Percentiles rank a stretch among this genome's conserved stretches.
Conservation (phyloP, 2,329 filamentous ascomycete genomes). For the Hymenotorrendiella dingleyae region DNA sequence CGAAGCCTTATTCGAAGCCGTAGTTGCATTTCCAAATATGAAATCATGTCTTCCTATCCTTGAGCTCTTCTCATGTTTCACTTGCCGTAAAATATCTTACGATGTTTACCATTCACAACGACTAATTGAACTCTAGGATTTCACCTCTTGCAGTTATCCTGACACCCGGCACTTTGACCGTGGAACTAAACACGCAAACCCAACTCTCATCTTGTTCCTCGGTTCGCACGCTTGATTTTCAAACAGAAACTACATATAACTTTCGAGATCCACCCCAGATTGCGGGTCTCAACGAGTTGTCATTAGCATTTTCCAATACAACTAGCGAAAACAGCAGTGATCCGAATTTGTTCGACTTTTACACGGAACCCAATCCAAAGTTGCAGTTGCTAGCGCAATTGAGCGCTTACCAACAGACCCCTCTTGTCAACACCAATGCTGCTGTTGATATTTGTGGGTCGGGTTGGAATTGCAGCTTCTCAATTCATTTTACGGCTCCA, state of each 20-base stretch:
- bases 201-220: not conserved
- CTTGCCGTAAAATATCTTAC: not conserved
- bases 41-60: too few relatives aligned
- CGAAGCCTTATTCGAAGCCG: too few relatives aligned
- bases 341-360: constrained; percentile 3
- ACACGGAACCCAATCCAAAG: not conserved
- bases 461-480: constrained; percentile 6
- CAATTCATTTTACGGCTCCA: constrained; percentile 1
- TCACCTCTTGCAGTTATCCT: constrained; percentile 3
- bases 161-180: constrained; percentile 4
- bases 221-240: constrained; percentile 2
- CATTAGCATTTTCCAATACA: constrained; percentile 1
- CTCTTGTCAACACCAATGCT: not conserved
- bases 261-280: not conserved
- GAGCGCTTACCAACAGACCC: constrained; percentile 1
- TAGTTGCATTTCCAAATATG: too few relatives aligned
- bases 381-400: not conserved
- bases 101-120: too few relatives aligned
- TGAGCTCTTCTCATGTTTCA: too few relatives aligned
- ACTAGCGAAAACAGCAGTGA: not conserved
- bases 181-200: not conserved
- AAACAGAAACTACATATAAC: not conserved
- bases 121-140: not conserved
- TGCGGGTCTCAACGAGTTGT: not conserved
- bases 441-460: constrained; percentile 2